Conservation (phyloP, 441 rosid species). For the Omphalea diandra region DNA sequence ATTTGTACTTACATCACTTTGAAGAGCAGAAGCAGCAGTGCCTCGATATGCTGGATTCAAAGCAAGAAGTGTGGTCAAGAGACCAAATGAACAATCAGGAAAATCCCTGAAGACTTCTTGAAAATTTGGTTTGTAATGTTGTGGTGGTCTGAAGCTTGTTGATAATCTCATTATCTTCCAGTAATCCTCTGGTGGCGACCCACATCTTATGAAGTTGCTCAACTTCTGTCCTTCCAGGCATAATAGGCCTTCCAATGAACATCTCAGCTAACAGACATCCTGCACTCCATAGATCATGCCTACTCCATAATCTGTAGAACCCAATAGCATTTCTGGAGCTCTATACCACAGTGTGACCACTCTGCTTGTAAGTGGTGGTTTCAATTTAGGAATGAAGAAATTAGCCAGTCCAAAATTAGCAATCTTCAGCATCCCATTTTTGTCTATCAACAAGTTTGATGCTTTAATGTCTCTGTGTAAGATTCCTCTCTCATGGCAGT, state of each 20-base stretch:
- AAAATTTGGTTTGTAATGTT: conserved; percentile 63
- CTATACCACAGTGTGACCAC: conserved; percentile 93
- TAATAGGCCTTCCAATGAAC: conserved; percentile 70
- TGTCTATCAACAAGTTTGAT: conserved; percentile 69
- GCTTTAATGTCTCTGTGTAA: conserved; percentile 83
- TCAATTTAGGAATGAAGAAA: conserved; percentile 47
- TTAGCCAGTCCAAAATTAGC: conserved; percentile 86
- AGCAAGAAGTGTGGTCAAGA: conserved; percentile 58
- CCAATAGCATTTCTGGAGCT: conserved; percentile 79
- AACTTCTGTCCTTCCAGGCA: conserved; percentile 96
- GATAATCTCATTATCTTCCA: conserved; percentile 72
- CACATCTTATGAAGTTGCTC: conserved; percentile 92
- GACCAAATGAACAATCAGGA: conserved; percentile 49
- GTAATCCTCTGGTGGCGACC: conserved; percentile 79
- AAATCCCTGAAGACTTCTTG: conserved; percentile 60
- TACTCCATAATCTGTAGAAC: conserved; percentile 77
- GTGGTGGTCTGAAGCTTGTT: conserved; percentile 68
- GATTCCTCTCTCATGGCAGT: conserved; percentile 81
- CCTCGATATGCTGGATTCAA: conserved; percentile 75
- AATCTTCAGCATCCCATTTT: conserved; percentile 62
- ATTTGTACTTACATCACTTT: conserved; percentile 46
- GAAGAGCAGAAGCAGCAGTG: conserved; percentile 68
- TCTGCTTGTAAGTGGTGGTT: conserved; percentile 62
- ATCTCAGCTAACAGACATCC: conserved; percentile 86
- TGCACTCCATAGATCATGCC: conserved; percentile 86